These are phyloP conservation scores for Termitomyces titanicus DNA, from an alignment of 768 basidiomycete species.

Conservation along the genomic window DNA sequence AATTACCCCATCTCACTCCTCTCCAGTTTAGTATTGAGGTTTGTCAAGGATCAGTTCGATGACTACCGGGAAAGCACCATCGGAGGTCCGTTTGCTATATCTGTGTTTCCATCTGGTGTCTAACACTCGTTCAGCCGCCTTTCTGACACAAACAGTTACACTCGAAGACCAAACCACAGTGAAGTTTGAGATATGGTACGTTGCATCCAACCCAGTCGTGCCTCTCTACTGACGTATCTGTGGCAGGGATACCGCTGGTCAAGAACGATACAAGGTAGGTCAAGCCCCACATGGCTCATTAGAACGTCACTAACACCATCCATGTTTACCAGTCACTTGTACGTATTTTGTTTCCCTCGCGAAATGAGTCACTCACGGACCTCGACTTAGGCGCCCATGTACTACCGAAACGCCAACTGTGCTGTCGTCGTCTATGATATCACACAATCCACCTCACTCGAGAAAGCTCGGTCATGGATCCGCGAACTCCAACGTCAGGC, in stretches of 20 bases:
- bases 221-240: slow-evolving; percentile 5
- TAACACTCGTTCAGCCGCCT: slow-evolving; percentile 64
- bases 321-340: slow-evolving; percentile 32
- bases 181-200: slow-evolving; percentile 97
- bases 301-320: slow-evolving; percentile 8
- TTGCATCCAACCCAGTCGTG: slow-evolving; percentile 2
- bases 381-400: slow-evolving; percentile 77
- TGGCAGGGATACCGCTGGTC: slow-evolving; percentile 89
- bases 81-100: slow-evolving; percentile 51
- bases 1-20: slow-evolving; percentile 22
- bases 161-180: slow-evolving; percentile 87
- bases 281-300: slow-evolving; percentile 5
- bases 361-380: neutral
- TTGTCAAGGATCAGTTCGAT: slow-evolving; percentile 96
- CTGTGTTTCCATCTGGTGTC: neutral
- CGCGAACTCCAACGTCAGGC: slow-evolving; percentile 96
- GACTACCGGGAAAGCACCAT: slow-evolving; percentile 95
- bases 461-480: slow-evolving; percentile 97
- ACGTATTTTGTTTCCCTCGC: slow-evolving; percentile 23
- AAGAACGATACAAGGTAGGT: slow-evolving; percentile 88
- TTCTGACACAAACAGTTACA: slow-evolving; percentile 95
- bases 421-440: slow-evolving; percentile 97
- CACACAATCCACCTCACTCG: slow-evolving; percentile 85
- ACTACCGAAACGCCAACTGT: slow-evolving; percentile 93
- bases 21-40: slow-evolving; percentile 84